Base-by-base conservation (phyloP, 1,284 basidiomycete genomes). In the Trichosporon ovoides region DNA sequence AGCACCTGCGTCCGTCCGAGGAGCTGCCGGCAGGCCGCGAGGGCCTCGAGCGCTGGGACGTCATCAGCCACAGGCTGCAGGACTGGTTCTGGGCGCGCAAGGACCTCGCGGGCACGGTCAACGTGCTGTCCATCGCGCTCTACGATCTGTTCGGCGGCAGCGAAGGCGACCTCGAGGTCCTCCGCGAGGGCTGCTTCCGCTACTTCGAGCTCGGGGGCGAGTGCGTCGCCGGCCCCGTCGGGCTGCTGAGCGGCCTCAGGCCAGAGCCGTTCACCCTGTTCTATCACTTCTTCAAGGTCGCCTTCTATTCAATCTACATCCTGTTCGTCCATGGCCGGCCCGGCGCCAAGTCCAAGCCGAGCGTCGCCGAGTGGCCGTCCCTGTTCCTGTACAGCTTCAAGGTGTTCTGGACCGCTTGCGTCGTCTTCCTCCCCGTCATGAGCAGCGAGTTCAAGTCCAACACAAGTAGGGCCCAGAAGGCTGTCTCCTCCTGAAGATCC, bases 131-230 rank as follows among this genome's bases (percentile, higher is more conserved):
- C 65, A 83, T 96, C 56, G 92, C 93, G 6, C 76, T 97, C 54
- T 97, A 97, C 71, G 89, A 93, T 70, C 78, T 97, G 22, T 97
- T 97, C 69, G 79, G 78, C 16, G 85, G 88, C 6, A 91, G 91
- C 1, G 88, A 95, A 68, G 37, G 20, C 34, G 60, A 69, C 53
- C 83, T 98, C 9, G 84, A 82, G n/a, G 86, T 95, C 0, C 84
- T 99, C 13, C 83, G 91, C 61, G 86, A 85, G 36, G 95, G 95
- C 0, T 98, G 96, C 78, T 97, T 98, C 83, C 91, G 91, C 72
- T 99, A 98, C 79, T 97, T 99, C 71, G 91, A 97, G 74, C 82
- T 84, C 7, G 95, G 95, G 20, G 96, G 95, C 0, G 85, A 91
- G 68, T 91, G 91, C 69, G 77, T 98, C 55, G 82, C 84, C 33